A percentile compares a stretch with the other conserved stretches of the same genome.
Conservation (phyloP, 2,329 filamentous ascomycete species). For the Cladosporium sp. region DNA sequence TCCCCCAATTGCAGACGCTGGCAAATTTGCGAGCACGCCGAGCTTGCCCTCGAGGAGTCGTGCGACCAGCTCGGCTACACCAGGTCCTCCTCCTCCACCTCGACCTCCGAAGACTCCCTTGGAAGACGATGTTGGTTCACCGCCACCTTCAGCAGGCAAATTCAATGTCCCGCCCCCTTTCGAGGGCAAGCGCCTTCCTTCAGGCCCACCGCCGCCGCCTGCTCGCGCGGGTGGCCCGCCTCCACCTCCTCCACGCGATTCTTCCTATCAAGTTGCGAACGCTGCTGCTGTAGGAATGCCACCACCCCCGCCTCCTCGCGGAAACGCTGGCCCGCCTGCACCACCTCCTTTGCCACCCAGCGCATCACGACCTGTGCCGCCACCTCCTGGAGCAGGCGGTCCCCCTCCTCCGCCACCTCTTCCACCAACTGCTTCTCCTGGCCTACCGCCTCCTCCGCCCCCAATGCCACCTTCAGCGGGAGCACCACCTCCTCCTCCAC, state of each 20-base stretch:
- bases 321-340: conserved; percentile 31
- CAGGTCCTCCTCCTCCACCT: conserved; percentile 49
- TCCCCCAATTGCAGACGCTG: conserved; percentile 84
- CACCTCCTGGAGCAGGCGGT: conserved; percentile 27
- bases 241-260: conserved; percentile 60
- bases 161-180: conserved; percentile 83
- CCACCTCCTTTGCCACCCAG: conserved; percentile 38
- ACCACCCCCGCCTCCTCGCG: conserved; percentile 55
- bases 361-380: conserved; percentile 33
- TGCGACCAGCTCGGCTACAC: conserved; percentile 45
- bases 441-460: conserved; percentile 42
- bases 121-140: conserved; percentile 55
- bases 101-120: conserved; percentile 55
- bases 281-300: conserved; percentile 43
- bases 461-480: conserved; percentile 40
- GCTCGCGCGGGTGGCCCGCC: conserved; percentile 52
- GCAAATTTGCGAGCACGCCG: conserved; percentile 69
- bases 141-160: conserved; percentile 38
- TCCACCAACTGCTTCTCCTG: conserved; percentile 40
- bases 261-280: conserved; percentile 45
- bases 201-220: conserved; percentile 72
- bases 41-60: conserved; percentile 58
- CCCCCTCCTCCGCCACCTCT: conserved; percentile 48
- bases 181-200: conserved; percentile 59
- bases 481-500: conserved; percentile 46